Conservation (phyloP, 2,329 filamentous ascomycete species). For the Claviceps sp. region DNA sequence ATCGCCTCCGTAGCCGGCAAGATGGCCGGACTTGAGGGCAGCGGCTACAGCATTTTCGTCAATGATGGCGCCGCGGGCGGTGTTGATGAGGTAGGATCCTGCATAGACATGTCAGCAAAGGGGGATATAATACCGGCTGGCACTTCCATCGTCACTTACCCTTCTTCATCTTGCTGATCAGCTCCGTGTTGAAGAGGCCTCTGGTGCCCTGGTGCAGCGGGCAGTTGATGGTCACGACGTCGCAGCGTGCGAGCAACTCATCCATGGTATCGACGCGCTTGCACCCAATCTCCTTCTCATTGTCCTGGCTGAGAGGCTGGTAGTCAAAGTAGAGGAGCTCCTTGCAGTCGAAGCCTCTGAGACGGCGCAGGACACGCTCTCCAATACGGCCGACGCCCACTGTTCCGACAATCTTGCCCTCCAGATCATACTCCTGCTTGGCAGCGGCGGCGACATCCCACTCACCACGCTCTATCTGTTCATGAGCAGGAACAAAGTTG, state of each 20-base stretch:
- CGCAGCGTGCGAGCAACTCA: constrained; percentile 88
- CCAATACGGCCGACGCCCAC: constrained; percentile 96
- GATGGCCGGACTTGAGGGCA: constrained; percentile 81
- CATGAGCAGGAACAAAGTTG: constrained; percentile 97
- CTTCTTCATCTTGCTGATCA: constrained; percentile 98
- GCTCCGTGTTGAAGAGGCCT: constrained; percentile 95
- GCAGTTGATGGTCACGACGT: constrained; percentile 99
- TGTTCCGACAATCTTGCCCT: constrained; percentile 94
- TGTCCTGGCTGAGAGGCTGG: constrained; percentile 77
- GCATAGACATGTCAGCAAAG: background rate
- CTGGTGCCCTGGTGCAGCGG: constrained; percentile 96
- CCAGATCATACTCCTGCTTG: constrained; percentile 97
- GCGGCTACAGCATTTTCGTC: constrained; percentile 98
- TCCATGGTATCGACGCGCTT: constrained; percentile 78
- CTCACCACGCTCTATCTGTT: constrained; percentile 76
- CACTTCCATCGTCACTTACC: constrained; percentile 34
- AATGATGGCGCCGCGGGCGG: constrained; percentile 94
- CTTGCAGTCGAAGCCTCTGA: constrained; percentile 99
- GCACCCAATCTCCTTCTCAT: constrained; percentile 92
- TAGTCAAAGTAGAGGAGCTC: constrained; percentile 99
- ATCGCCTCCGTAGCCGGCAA: constrained; percentile 77
- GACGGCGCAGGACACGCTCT: constrained; percentile 88
- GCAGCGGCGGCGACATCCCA: constrained; percentile 94
- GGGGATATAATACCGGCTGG: background rate
- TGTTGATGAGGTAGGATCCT: constrained; percentile 97